Conservation (phyloP, 495 filamentous ascomycete species). For the Penicillium alfredii region DNA sequence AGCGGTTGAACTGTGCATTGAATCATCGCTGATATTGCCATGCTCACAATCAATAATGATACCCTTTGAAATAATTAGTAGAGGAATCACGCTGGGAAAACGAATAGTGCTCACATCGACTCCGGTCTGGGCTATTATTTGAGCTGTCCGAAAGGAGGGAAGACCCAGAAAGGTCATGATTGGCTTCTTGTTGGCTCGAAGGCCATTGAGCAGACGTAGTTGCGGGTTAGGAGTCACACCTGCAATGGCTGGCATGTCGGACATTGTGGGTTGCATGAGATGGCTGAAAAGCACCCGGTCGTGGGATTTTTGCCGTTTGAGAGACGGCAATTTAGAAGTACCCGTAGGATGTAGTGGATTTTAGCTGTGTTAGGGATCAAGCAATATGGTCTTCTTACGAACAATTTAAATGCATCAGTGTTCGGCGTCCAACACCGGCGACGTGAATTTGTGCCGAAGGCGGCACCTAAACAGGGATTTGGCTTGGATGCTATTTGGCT, state of each 20-base stretch:
- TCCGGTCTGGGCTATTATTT: constrained; percentile 34
- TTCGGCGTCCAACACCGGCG: too few relatives aligned
- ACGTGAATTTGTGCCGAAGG: too few relatives aligned
- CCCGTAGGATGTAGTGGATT: too few relatives aligned
- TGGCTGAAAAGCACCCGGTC: too few relatives aligned
- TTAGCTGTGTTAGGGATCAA: too few relatives aligned
- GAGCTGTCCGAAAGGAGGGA: constrained; percentile 31
- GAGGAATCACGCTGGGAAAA: neutral
- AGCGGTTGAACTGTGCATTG: constrained; percentile 77
- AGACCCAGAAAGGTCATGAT: constrained; percentile 37
- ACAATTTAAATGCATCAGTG: too few relatives aligned
- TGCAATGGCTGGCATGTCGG: constrained; percentile 28
- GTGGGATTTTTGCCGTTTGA: too few relatives aligned
- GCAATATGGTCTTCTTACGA: too few relatives aligned
- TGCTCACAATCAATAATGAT: constrained; percentile 30
- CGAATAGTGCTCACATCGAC: constrained; percentile 27
- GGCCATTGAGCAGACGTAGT: constrained; percentile 32
- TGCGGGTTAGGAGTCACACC: constrained; percentile 29
- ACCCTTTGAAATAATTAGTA: constrained; percentile 9
- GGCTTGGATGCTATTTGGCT: too few relatives aligned
- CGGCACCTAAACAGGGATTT: too few relatives aligned
- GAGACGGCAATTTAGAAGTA: too few relatives aligned
- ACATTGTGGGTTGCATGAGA: too few relatives aligned
- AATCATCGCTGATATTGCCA: constrained; percentile 50
- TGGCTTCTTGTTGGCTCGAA: constrained; percentile 26